Percentiles rank a stretch among this genome's conserved stretches.
Evolutionary conservation across 805 yeast genomes (phyloP).

Genomic region (Candida ponderosae): DNA sequence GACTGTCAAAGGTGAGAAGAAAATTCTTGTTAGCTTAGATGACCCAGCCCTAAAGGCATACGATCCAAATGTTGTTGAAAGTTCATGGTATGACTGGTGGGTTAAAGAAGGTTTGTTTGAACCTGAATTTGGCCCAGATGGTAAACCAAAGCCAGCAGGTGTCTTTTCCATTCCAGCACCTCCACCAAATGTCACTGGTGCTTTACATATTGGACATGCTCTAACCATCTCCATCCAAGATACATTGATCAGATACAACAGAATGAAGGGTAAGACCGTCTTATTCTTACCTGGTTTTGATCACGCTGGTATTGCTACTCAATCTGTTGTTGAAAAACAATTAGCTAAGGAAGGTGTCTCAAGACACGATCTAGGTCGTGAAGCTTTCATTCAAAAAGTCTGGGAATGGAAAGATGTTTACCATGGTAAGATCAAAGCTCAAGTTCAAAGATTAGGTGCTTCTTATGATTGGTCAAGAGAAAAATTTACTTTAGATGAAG

Average conservation of each 20-base stretch:
- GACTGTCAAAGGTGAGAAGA: slow-evolving; percentile 88
- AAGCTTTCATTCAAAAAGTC: slow-evolving; percentile 75
- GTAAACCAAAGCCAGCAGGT: slow-evolving; percentile 75
- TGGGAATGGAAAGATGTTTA: slow-evolving; percentile 99
- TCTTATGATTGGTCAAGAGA: slow-evolving; percentile 96
- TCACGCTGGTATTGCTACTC: slow-evolving; percentile 99
- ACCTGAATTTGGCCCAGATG: slow-evolving; percentile 75
- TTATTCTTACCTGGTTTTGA: slow-evolving; percentile 94
- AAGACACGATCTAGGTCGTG: slow-evolving; percentile 94
- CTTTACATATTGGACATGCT: slow-evolving; percentile 97
- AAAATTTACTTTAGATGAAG: slow-evolving; percentile 85
- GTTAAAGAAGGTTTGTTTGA: slow-evolving; percentile 76
- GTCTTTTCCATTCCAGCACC: slow-evolving; percentile 93
- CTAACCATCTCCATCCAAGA: slow-evolving; percentile 94
- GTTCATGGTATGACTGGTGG: slow-evolving; percentile 99
- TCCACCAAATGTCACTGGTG: slow-evolving; percentile 98
- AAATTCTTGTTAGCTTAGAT: slow-evolving; percentile 75
- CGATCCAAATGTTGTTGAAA: slow-evolving; percentile 86
- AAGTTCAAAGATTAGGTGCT: slow-evolving; percentile 84
- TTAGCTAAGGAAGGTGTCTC: slow-evolving; percentile 76
- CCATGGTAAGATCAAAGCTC: slow-evolving; percentile 77
- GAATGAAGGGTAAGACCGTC: slow-evolving; percentile 96
- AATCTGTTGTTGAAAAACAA: slow-evolving; percentile 95
- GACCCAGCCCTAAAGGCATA: slow-evolving; percentile 93
- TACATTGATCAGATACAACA: slow-evolving; percentile 82